These are phyloP conservation scores for Ottelia alismoides DNA, from an alignment of 106 monocot genomes.

Conservation along the genomic window DNA sequence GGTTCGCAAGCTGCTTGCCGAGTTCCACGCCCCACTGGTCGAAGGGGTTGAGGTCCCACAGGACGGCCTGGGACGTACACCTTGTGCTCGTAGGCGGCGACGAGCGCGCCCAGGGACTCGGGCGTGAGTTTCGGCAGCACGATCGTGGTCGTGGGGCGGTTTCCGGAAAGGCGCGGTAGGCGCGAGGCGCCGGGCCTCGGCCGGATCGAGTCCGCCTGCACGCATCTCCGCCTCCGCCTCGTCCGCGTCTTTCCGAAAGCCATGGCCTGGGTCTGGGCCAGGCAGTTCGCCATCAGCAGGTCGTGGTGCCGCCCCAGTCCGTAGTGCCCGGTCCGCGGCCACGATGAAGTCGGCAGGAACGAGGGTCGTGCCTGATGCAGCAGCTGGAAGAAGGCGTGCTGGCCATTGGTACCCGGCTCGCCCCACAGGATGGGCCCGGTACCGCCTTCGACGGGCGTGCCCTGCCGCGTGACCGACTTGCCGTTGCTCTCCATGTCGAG, in stretches of 20 bases:
- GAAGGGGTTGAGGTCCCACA: neutral
- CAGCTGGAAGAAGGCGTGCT: slow-evolving; percentile 10
- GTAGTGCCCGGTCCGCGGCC: neutral
- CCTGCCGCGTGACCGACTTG: neutral
- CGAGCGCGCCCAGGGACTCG: neutral
- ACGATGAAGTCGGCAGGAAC: slow-evolving; percentile 4
- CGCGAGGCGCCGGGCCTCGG: neutral
- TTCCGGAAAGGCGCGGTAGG: neutral
- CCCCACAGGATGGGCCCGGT: slow-evolving; percentile 4
- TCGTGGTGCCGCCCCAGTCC: neutral
- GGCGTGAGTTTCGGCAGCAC: neutral
- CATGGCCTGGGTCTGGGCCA: neutral
- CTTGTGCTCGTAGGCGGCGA: neutral
- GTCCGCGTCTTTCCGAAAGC: neutral
- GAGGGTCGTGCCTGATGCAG: slow-evolving; percentile 6
- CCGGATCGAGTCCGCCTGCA: neutral
- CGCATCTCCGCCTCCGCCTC: too few species aligned
- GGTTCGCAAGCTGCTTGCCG: neutral
- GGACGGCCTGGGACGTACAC: neutral
- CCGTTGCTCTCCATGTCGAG: slow-evolving; percentile 10
- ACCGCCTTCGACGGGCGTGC: neutral
- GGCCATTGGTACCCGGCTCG: slow-evolving; percentile 11
- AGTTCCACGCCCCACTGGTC: slow-evolving; percentile 2
- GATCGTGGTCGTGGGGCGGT: neutral
- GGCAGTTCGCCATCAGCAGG: neutral